Conservation (phyloP, 257 asterid genomes). For the Solanum neorickii region DNA sequence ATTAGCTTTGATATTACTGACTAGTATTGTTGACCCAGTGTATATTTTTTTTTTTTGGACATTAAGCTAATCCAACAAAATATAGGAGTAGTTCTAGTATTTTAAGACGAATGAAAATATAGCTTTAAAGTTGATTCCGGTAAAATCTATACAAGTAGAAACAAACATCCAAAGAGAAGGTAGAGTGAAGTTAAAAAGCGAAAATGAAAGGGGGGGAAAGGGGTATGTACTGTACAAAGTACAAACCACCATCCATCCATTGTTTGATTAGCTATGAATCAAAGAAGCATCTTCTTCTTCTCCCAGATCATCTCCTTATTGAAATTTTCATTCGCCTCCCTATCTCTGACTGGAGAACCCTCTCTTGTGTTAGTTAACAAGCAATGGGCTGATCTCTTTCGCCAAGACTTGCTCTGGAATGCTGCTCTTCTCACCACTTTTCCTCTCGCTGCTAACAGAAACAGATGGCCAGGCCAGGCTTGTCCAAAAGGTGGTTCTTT, state of each 20-base stretch:
- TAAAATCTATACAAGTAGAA: too few relatives aligned
- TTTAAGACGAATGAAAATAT: too few relatives aligned
- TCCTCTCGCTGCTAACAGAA: slow-evolving; percentile 36
- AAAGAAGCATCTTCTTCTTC: slow-evolving; percentile 5
- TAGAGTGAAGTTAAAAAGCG: neutral
- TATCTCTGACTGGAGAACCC: slow-evolving; percentile 40
- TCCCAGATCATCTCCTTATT: slow-evolving; percentile 53
- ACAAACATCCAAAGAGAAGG: neutral
- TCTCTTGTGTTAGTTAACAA: slow-evolving; percentile 53
- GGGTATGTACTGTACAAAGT: neutral
- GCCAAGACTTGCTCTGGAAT: slow-evolving; percentile 55
- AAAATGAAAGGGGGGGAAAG: neutral
- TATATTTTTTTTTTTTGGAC: neutral
- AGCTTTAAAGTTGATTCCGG: neutral
- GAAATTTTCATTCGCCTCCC: slow-evolving; percentile 57
- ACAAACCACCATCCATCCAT: too few relatives aligned
- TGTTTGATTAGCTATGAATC: neutral
- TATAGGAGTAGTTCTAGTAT: too few relatives aligned
- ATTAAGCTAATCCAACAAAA: neutral
- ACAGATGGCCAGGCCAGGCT: slow-evolving; percentile 70
- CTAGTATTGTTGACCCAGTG: neutral
- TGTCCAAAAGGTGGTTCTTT: slow-evolving; percentile 45
- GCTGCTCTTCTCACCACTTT: slow-evolving; percentile 56
- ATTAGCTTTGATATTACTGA: neutral
- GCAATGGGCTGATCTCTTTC: slow-evolving; percentile 55